These are phyloP conservation scores for Herpetospermum pedunculosum DNA, from an alignment of 306 rosid genomes.

Conservation along the genomic window DNA sequence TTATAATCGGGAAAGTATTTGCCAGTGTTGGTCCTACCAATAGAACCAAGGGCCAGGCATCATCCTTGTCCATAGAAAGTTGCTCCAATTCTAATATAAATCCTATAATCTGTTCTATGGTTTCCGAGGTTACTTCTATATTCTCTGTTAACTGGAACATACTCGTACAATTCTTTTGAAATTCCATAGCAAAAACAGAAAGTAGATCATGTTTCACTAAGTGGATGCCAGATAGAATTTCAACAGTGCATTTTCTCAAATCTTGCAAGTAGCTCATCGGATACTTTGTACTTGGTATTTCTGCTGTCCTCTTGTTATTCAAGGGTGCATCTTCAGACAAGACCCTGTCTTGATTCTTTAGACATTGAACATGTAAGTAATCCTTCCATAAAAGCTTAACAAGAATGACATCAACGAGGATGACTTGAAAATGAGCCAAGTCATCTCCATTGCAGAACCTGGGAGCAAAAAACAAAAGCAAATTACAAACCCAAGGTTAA, in stretches of 20 bases:
- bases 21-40: constrained; percentile 82
- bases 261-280: constrained; percentile 56
- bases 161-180: constrained; percentile 39
- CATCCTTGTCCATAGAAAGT: constrained; percentile 51
- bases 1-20: constrained; percentile 50
- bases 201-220: constrained; percentile 38
- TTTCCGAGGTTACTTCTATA: constrained; percentile 19
- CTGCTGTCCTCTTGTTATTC: constrained; percentile 26
- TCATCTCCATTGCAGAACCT: constrained; percentile 55
- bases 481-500: constrained; percentile 5
- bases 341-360: constrained; percentile 30
- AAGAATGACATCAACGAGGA: constrained; percentile 47
- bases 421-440: constrained; percentile 39
- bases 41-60: constrained; percentile 68
- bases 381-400: constrained; percentile 69
- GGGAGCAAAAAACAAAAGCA: constrained; percentile 21
- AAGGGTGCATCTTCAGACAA: constrained; percentile 26
- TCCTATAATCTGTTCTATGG: constrained; percentile 39
- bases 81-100: constrained; percentile 60
- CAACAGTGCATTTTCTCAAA: constrained; percentile 61
- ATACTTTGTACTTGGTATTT: constrained; percentile 25
- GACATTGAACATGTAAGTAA: constrained; percentile 29
- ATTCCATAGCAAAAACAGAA: constrained; percentile 38
- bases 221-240: constrained; percentile 50
- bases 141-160: constrained; percentile 38